phyloP scores from a whole-genome alignment of 2,329 filamentous ascomycete genomes.

The Aspergillus sp. region DNA sequence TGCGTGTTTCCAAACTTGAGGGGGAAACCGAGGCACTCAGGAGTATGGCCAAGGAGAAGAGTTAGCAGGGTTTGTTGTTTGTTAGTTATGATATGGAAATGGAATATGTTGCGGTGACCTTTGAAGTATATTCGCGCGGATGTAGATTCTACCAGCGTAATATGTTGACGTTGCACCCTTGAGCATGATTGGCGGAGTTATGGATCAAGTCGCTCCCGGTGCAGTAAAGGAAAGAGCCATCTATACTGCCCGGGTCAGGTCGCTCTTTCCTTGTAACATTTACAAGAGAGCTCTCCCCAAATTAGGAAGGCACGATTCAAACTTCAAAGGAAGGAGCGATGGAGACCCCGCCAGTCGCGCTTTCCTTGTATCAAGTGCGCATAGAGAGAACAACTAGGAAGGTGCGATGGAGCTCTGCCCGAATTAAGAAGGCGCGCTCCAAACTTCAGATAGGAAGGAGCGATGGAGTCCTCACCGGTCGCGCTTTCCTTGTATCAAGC shows the following conservation, averaged over 20 bases:
- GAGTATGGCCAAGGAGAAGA: slow-evolving; percentile 20
- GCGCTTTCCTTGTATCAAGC: no score
- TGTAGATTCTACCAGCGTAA: neutral
- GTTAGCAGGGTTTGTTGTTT: neutral
- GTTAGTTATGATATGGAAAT: neutral
- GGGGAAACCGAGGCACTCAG: slow-evolving; percentile 37
- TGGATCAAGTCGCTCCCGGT: no score
- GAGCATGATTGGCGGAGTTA: no score
- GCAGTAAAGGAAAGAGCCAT: neutral
- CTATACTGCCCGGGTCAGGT: neutral
- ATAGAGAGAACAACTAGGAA: no score
- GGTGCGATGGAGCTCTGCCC: no score
- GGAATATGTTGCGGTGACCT: neutral
- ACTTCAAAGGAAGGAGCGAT: neutral
- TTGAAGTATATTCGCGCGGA: neutral
- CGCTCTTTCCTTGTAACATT: no score
- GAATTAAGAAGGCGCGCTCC: neutral
- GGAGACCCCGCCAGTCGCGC: no score
- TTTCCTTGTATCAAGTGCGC: no score
- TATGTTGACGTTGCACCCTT: neutral
- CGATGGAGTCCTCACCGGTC: no score
- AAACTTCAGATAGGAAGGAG: neutral
- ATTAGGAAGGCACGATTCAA: neutral
- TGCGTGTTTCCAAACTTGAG: slow-evolving; percentile 36
- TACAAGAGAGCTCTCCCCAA: neutral